phyloP scores from a whole-genome alignment of 352 stramenopile species.

The Pythium vanterpoolii region DNA sequence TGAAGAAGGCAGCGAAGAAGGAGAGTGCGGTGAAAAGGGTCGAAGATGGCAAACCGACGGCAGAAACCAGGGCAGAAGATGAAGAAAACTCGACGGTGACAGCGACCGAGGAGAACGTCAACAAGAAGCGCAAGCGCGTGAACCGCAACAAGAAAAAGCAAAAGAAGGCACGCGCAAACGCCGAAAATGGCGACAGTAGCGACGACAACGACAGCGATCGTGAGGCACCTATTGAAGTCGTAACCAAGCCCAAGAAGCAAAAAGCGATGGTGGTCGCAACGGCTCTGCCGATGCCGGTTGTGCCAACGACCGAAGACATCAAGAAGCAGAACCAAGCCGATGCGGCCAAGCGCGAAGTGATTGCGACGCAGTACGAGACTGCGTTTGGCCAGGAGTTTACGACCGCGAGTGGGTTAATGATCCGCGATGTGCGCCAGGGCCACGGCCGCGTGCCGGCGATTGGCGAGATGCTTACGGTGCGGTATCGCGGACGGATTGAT shows the following conservation, averaged over 20 bases:
- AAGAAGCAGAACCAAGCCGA: slow-evolving; percentile 34
- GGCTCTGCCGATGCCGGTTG: slow-evolving; percentile 10
- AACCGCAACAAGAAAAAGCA: slow-evolving; percentile 30
- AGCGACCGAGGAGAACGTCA: not conserved
- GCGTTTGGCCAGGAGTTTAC: slow-evolving; percentile 49
- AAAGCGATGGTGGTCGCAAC: slow-evolving; percentile 13
- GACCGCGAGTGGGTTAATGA: slow-evolving; percentile 48
- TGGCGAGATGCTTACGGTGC: slow-evolving; percentile 75
- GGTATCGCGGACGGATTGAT: slow-evolving; percentile 58
- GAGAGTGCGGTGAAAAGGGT: slow-evolving; percentile 7
- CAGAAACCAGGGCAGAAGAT: slow-evolving; percentile 15
- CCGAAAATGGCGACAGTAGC: not conserved
- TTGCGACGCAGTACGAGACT: slow-evolving; percentile 53
- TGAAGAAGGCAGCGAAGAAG: slow-evolving; percentile 22
- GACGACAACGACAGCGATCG: slow-evolving; percentile 14
- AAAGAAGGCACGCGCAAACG: slow-evolving; percentile 26
- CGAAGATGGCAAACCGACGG: not conserved
- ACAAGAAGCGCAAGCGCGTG: slow-evolving; percentile 31
- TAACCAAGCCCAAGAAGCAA: slow-evolving; percentile 20
- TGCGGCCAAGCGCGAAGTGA: slow-evolving; percentile 34
- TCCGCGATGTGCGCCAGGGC: slow-evolving; percentile 55
- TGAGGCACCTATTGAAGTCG: slow-evolving; percentile 3
- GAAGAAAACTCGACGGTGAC: slow-evolving; percentile 11
- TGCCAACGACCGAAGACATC: slow-evolving; percentile 7
- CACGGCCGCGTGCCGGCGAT: slow-evolving; percentile 41